Evolutionary conservation across 495 filamentous ascomycete genomes (phyloP), one percentile per base, ranked within the genome.

Genomic region (Polyplosphaeria fusca): DNA sequence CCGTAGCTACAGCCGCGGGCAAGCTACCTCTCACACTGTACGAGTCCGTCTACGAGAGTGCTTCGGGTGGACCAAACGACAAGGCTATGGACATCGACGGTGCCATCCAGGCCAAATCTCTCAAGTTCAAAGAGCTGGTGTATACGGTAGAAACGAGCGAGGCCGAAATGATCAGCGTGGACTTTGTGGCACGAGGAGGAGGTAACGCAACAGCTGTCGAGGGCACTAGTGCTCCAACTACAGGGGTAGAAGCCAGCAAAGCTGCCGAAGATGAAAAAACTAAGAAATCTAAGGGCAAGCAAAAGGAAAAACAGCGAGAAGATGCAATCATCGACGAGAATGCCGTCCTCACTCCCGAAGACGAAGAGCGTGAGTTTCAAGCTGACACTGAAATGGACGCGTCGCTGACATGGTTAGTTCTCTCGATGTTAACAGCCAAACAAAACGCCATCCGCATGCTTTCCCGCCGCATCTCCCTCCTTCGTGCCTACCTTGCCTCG

Each of bases 81-180:
- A 62, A 58, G 41, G 68, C 65, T 2, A 91, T 94, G 85, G 84
- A 87, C 55, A 71, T 80, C 13, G 88, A 91, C 61, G 81, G 80
- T 37, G 83, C 86, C 52, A 76, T 76, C 11, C 58, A 54, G 23
- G 22, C 45, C 19, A 56, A 58, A 38, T 13, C 45, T 16, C 76
- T 95, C 20, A 82, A 81, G 55, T 97, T 96, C 73, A 80, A 86
- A 22, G 88, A 92, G 67, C 69, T 96, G 26, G 84, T 86, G 16
- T 96, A 92, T 68, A 82, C 84, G 0, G 83, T 96, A 16, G 93
- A 99, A 69, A 96, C 90, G 0, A 88, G 87, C 14, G 90, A 97
- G 70, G 87, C 93, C 5, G 94, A 99, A 74, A 96, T 97, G 91
- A 96, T 99, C 63, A 83, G 84, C 35, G 85, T 98, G 62, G 88